Evolutionary conservation across 768 basidiomycete species (phyloP), one percentile per base, ranked within the genome.

Genomic region (Pisolithus tinctorius): DNA sequence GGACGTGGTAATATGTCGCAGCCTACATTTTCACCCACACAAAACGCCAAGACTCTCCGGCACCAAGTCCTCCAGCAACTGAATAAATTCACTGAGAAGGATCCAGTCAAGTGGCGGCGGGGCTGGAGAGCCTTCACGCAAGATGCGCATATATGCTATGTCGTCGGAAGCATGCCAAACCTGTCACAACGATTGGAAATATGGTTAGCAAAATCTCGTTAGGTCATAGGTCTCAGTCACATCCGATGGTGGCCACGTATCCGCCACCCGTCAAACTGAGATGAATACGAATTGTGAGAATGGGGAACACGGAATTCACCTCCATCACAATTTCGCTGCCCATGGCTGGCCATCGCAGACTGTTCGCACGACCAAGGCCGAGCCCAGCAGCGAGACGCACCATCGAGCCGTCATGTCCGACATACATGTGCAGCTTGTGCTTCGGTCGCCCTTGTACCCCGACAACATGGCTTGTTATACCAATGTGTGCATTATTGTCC

Each of bases 321-420:
- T 76, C 75, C 63, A 75, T 70, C 45, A 74, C 51, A n/a, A 76
- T 68, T 56, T 76, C 75, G 16, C 70, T 71, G 3, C 75, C 75
- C 49, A 76, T 62, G 0, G 77, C 74, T 0, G 77, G 76, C 76
- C 76, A 79, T 34, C 73, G 68, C 48, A 76, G 52, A 6, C 55
- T 55, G 25, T 61, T 63, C 7, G 53, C 53, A 17, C 60, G 59
- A 14, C 71, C 73, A 23, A 77, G 59, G 4, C 76, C 74, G 2
- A 78, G 66, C 7, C 70, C 70, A 4, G 64, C 58, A 30, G 67
- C 70, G 3, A 71, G 70, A 30, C 70, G 62, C 40, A 71, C 69
- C 69, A 78, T 74, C 9, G 73, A 68, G 7, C 76, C 74, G 48
- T 78, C 76, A 49, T 78, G 77, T 4, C 75, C 77, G 5, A 78